Evolutionary conservation across 768 basidiomycete species (phyloP).

Genomic region (Russula dissimulans): DNA sequence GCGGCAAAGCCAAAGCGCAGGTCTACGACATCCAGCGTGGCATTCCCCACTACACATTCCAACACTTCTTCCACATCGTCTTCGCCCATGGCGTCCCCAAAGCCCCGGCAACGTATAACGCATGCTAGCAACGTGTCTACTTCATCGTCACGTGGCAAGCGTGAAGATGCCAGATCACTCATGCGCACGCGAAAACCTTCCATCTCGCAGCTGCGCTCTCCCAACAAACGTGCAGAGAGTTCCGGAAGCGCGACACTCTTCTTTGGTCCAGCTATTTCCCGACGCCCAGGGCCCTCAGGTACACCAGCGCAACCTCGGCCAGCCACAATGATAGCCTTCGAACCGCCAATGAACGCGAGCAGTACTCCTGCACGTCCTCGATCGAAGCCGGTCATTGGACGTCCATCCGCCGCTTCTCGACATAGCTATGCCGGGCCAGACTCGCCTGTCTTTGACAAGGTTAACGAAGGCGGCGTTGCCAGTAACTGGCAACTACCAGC

Average conservation of each 20-base stretch:
- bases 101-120: constrained; percentile 13
- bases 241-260: constrained; percentile 18
- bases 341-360: constrained; percentile 8
- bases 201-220: constrained; percentile 8
- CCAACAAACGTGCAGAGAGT: constrained; percentile 10
- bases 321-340: constrained; percentile 10
- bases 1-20: constrained; percentile 10
- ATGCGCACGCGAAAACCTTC: constrained; percentile 15
- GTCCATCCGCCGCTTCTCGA: not conserved
- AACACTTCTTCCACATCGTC: constrained; percentile 9
- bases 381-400: constrained; percentile 3
- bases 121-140: constrained; percentile 12
- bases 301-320: constrained; percentile 9
- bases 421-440: constrained; percentile 15
- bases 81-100: constrained; percentile 15
- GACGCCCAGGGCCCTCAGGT: not conserved
- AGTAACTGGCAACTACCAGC: not conserved
- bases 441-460: constrained; percentile 1
- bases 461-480: not conserved
- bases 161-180: constrained; percentile 9
- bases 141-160: constrained; percentile 12
- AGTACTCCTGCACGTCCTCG: constrained; percentile 9
- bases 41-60: constrained; percentile 16
- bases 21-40: constrained; percentile 13
- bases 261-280: constrained; percentile 17